phyloP scores from a whole-genome alignment of 1,284 basidiomycete genomes.

The Cryptococcus depauperatus region DNA sequence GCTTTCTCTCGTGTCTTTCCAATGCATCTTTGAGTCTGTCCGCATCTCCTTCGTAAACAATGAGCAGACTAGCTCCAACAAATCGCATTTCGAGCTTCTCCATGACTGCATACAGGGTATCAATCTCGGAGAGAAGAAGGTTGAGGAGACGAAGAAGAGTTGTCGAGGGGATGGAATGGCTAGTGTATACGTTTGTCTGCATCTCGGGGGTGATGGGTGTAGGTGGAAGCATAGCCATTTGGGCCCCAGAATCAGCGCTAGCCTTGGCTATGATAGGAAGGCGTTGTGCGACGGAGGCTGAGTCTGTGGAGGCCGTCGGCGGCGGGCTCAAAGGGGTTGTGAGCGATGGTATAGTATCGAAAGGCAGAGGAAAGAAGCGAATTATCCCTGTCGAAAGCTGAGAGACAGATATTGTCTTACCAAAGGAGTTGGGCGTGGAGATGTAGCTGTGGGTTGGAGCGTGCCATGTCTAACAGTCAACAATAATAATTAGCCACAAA shows the following conservation, averaged over 20 bases:
- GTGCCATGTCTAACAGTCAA: constrained; percentile 59
- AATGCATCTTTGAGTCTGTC: constrained; percentile 47
- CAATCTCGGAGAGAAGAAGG: constrained; percentile 48
- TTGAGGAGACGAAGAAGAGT: constrained; percentile 56
- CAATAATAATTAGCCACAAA: background rate
- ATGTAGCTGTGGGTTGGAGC: constrained; percentile 52
- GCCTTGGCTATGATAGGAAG: constrained; percentile 9
- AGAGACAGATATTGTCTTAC: constrained; percentile 61
- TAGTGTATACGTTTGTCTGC: constrained; percentile 11
- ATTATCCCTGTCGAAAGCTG: constrained; percentile 66
- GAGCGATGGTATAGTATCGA: constrained; percentile 20
- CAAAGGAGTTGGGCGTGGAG: constrained; percentile 67
- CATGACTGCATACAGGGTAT: constrained; percentile 53
- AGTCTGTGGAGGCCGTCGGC: constrained; percentile 20
- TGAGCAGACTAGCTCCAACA: constrained; percentile 69
- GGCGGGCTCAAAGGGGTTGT: constrained; percentile 12
- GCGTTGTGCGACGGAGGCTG: constrained; percentile 2
- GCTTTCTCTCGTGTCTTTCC: constrained; percentile 39
- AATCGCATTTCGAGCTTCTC: constrained; percentile 62
- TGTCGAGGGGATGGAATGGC: constrained; percentile 51
- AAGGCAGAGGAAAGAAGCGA: constrained; percentile 62
- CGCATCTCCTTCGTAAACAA: constrained; percentile 73
- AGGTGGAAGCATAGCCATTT: constrained; percentile 7
- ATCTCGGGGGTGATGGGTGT: constrained; percentile 12
- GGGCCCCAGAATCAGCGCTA: constrained; percentile 19